A percentile compares a stretch with the other conserved stretches of the same genome.
These are phyloP conservation scores for Alternaria sp. DNA, from an alignment of 2,329 filamentous ascomycete genomes.

Conservation along the genomic window DNA sequence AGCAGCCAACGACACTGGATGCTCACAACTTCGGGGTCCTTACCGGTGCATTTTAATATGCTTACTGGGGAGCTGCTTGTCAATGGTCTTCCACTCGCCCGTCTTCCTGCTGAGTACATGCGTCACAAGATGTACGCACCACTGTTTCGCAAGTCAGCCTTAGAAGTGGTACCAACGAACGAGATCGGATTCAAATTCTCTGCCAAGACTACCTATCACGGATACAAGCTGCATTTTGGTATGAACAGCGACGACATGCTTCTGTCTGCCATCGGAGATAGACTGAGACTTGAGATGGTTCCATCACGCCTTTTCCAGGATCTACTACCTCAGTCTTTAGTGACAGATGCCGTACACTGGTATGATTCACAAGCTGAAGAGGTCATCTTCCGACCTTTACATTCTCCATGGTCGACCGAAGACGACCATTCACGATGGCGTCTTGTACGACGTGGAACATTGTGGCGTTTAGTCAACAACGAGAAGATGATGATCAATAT, in stretches of 20 bases:
- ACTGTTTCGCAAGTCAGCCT: slow-evolving; percentile 54
- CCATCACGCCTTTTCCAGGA: slow-evolving; percentile 41
- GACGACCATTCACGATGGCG: neutral
- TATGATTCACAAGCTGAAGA: slow-evolving; percentile 10
- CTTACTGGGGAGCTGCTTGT: slow-evolving; percentile 63
- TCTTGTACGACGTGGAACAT: neutral
- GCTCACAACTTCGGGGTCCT: slow-evolving; percentile 19
- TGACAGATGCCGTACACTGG: slow-evolving; percentile 31
- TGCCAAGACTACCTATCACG: slow-evolving; percentile 34
- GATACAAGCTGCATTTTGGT: slow-evolving; percentile 50
- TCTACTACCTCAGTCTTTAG: slow-evolving; percentile 45
- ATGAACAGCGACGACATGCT: slow-evolving; percentile 34
- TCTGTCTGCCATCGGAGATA: slow-evolving; percentile 24
- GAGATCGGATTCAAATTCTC: slow-evolving; percentile 55
- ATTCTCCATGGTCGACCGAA: slow-evolving; percentile 15
- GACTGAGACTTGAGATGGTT: slow-evolving; percentile 42
- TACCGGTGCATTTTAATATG: slow-evolving; percentile 57
- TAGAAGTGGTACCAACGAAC: slow-evolving; percentile 58
- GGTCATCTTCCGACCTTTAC: slow-evolving; percentile 22
- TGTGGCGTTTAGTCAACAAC: slow-evolving; percentile 28
- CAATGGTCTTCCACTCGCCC: slow-evolving; percentile 59
- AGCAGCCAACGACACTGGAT: slow-evolving; percentile 46
- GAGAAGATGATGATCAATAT: slow-evolving; percentile 10
- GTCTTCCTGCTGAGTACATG: slow-evolving; percentile 59
- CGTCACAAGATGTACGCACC: slow-evolving; percentile 51